Conservation (phyloP, 139 green algal species). For the Prasinococcaceae sp. region DNA sequence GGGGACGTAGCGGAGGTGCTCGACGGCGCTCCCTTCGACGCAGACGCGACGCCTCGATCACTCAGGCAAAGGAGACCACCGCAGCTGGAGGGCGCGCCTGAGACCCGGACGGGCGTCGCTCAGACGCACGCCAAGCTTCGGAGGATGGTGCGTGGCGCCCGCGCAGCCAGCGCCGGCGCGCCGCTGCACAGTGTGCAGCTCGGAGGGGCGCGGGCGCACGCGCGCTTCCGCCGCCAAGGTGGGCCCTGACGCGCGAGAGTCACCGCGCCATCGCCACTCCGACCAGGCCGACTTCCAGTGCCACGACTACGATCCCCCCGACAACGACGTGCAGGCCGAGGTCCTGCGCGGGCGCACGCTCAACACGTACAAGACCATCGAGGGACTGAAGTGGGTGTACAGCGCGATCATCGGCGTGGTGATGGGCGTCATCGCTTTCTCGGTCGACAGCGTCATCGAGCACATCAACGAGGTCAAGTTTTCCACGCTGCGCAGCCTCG, state of each 20-base stretch:
- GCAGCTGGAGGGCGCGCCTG: too few relatives aligned
- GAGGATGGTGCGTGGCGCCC: too few relatives aligned
- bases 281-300: slow-evolving; percentile 21
- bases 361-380: slow-evolving; percentile 5
- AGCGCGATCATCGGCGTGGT: slow-evolving; percentile 31
- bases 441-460: slow-evolving; percentile 36
- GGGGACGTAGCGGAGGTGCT: background rate
- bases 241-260: too few relatives aligned
- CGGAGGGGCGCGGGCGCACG: too few relatives aligned
- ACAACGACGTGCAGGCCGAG: slow-evolving; percentile 15
- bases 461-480: slow-evolving; percentile 33
- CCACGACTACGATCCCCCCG: slow-evolving; percentile 24
- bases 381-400: slow-evolving; percentile 18
- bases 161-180: too few relatives aligned
- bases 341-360: background rate
- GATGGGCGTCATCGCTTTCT: slow-evolving; percentile 38
- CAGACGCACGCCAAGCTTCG: too few relatives aligned
- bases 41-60: background rate
- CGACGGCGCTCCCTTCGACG: background rate
- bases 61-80: slow-evolving; percentile 1
- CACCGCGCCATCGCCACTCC: too few relatives aligned
- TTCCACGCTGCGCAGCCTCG: slow-evolving; percentile 4
- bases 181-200: too few relatives aligned
- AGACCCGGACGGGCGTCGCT: too few relatives aligned
- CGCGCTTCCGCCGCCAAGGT: too few relatives aligned